A percentile compares a stretch with the other conserved stretches of the same genome.
phyloP scores from a whole-genome alignment of 129 eudicot genomes.

The Tanacetum coccineum region DNA sequence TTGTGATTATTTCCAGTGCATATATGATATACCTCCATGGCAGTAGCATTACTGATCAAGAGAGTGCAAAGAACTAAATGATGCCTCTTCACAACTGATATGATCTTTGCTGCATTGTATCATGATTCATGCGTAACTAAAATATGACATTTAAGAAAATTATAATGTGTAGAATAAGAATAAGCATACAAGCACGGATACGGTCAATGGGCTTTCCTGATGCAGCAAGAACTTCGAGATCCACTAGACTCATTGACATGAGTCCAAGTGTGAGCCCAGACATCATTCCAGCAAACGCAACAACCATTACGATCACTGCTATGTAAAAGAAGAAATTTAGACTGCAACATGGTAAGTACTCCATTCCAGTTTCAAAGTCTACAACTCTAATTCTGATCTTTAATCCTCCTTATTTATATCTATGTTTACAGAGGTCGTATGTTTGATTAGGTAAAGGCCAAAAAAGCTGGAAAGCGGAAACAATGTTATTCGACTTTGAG shows the following conservation, averaged over 20 bases:
- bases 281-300: conserved; percentile 47
- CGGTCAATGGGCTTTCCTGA: conserved; percentile 51
- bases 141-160: neutral
- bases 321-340: conserved; percentile 43
- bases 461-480: conserved; percentile 10
- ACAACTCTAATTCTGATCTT: neutral
- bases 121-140: conserved; percentile 8
- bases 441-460: neutral
- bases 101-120: conserved; percentile 44
- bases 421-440: conserved; percentile 1
- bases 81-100: conserved; percentile 42
- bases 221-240: conserved; percentile 53
- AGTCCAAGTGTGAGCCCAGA: conserved; percentile 59
- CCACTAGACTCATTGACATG: conserved; percentile 55
- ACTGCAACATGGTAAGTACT: conserved; percentile 43
- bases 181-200: conserved; percentile 40
- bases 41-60: conserved; percentile 53
- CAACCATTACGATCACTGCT: conserved; percentile 27
- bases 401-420: neutral
- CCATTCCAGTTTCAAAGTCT: conserved; percentile 11
- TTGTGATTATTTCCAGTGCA: neutral
- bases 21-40: conserved; percentile 53
- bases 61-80: conserved; percentile 66
- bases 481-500: conserved; percentile 14
- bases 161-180: neutral